Percentiles rank a stretch among this genome's conserved stretches.
Evolutionary conservation across 495 filamentous ascomycete species (phyloP).

Genomic region (Hypoxylon cercidicola): DNA sequence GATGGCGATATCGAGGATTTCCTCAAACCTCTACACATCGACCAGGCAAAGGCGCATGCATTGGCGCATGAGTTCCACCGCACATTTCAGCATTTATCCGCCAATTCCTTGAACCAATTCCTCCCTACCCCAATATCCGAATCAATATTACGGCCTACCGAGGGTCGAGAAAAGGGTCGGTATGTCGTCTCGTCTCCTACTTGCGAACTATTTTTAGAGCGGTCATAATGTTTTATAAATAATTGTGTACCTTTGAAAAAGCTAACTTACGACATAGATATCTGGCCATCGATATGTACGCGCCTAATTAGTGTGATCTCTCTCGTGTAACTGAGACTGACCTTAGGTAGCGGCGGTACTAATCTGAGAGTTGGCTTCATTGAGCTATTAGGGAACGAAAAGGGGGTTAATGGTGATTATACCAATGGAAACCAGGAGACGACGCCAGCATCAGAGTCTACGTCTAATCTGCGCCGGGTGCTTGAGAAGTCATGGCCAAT

Average conservation of each 20-base stretch:
- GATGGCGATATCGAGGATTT: constrained; percentile 51
- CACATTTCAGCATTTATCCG: constrained; percentile 71
- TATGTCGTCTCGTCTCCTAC: constrained; percentile 45
- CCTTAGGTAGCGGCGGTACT: constrained; percentile 68
- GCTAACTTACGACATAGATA: constrained; percentile 59
- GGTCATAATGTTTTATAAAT: neutral
- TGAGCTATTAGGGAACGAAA: constrained; percentile 66
- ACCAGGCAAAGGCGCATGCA: constrained; percentile 60
- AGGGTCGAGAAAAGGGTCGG: constrained; percentile 67
- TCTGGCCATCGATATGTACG: constrained; percentile 79
- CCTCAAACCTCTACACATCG: constrained; percentile 56
- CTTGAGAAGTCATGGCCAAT: constrained; percentile 83
- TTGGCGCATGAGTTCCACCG: constrained; percentile 70
- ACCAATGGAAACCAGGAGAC: constrained; percentile 2
- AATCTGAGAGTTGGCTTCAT: constrained; percentile 84
- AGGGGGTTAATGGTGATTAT: constrained; percentile 29
- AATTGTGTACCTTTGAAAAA: constrained; percentile 1
- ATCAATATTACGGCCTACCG: constrained; percentile 66
- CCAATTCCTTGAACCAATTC: constrained; percentile 75
- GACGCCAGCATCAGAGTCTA: constrained; percentile 17
- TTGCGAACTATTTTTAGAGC: constrained; percentile 19
- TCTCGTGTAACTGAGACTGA: constrained; percentile 16
- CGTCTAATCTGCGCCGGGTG: constrained; percentile 64
- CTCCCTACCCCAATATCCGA: constrained; percentile 81
- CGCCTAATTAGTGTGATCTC: neutral